Percentiles rank a stretch among this genome's conserved stretches.
These are phyloP conservation scores for Suhomyces xylopsoci DNA, from an alignment of 805 yeast genomes.

Conservation along the genomic window DNA sequence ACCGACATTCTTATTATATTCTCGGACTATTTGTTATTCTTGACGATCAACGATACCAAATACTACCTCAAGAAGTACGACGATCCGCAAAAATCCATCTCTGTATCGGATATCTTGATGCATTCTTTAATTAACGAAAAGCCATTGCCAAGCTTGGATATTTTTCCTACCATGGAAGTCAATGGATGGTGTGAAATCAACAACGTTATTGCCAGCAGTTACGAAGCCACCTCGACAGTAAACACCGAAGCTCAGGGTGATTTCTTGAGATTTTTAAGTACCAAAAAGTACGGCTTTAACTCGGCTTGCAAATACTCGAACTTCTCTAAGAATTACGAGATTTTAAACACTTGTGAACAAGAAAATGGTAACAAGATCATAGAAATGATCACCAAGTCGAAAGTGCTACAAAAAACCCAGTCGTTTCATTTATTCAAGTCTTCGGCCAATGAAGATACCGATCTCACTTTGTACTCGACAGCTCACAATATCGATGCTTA, in stretches of 20 bases:
- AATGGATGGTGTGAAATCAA: conserved; percentile 63
- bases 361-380: conserved; percentile 40
- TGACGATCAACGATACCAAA: conserved; percentile 49
- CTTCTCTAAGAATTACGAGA: conserved; percentile 26
- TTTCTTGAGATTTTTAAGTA: conserved; percentile 26
- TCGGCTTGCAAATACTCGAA: conserved; percentile 17
- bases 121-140: conserved; percentile 85
- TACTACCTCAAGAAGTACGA: conserved; percentile 25
- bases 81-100: conserved; percentile 41
- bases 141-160: conserved; percentile 51
- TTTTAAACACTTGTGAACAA: conserved; percentile 7
- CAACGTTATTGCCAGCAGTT: conserved; percentile 50
- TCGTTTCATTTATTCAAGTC: conserved; percentile 83
- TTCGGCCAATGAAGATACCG: conserved; percentile 1
- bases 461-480: conserved; percentile 51
- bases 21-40: conserved; percentile 72
- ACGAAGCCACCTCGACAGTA: conserved; percentile 25
- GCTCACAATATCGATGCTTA: conserved; percentile 64
- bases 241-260: conserved; percentile 11
- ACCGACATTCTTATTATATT: conserved; percentile 67
- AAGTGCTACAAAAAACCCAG: conserved; percentile 69
- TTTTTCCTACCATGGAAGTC: conserved; percentile 67
- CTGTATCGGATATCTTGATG: conserved; percentile 79
- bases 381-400: conserved; percentile 63
- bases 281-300: conserved; percentile 25